phyloP scores from a whole-genome alignment of 2,329 filamentous ascomycete genomes.

The Mycosphaerelloides madeirae region DNA sequence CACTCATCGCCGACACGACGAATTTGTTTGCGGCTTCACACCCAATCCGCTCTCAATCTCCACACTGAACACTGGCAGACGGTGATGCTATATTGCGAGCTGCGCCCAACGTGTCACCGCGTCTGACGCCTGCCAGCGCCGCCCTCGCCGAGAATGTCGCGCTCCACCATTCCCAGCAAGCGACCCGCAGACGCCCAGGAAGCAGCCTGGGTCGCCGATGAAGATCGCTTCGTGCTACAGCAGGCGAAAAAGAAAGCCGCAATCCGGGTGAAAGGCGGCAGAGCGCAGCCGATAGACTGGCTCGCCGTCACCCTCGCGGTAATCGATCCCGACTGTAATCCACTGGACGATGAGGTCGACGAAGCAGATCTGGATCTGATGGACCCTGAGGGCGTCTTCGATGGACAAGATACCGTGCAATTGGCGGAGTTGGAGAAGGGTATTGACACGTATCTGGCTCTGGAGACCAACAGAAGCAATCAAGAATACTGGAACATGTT shows the following conservation, averaged over 20 bases:
- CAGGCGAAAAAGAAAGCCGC: constrained; percentile 98
- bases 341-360: constrained; percentile 74
- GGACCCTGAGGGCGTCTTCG: constrained; percentile 75
- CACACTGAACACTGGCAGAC: constrained; percentile 2
- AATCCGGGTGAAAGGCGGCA: constrained; percentile 84
- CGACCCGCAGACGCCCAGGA: constrained; percentile 44
- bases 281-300: constrained; percentile 90
- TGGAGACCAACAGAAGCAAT: constrained; percentile 75
- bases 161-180: constrained; percentile 37
- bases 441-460: constrained; percentile 70
- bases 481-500: constrained; percentile 87
- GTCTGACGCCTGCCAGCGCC: not conserved
- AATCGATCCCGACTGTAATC: constrained; percentile 76
- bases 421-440: constrained; percentile 75
- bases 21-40: constrained; percentile 8
- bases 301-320: constrained; percentile 86
- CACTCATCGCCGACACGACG: not conserved
- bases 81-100: constrained; percentile 1
- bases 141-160: constrained; percentile 17
- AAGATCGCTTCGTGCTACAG: constrained; percentile 92
- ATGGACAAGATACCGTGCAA: constrained; percentile 62
- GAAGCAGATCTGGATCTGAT: constrained; percentile 70
- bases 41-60: not conserved
- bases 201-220: constrained; percentile 76
- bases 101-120: constrained; percentile 11